Conservation (phyloP, 2,329 filamentous ascomycete genomes). For the Hansfordia pulvinata region DNA sequence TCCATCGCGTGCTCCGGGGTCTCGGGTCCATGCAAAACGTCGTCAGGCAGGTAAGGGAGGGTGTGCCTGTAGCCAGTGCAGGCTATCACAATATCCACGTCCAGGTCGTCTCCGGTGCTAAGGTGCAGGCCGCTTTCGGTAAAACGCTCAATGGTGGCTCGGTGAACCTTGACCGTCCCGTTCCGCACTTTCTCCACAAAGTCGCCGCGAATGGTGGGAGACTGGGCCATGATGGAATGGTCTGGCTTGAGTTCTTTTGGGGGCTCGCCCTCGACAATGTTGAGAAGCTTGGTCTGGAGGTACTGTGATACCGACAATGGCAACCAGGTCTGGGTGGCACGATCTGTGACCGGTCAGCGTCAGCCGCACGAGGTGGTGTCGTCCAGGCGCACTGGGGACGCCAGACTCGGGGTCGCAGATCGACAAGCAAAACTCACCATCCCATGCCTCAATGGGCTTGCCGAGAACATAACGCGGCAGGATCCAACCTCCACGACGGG, state of each 20-base stretch:
- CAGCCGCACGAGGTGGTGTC: too few species aligned
- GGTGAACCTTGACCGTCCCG: conserved; percentile 17
- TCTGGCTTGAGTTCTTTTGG: conserved; percentile 17
- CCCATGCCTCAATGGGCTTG: conserved; percentile 19
- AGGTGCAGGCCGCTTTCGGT: conserved; percentile 14
- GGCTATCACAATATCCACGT: conserved; percentile 8
- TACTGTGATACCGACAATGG: conserved; percentile 13
- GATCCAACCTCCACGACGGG: conserved; percentile 22
- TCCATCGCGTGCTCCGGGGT: conserved; percentile 13
- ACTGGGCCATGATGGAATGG: conserved; percentile 20
- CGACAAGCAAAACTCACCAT: conserved; percentile 14
- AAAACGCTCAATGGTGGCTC: conserved; percentile 15
- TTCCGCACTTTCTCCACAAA: conserved; percentile 19
- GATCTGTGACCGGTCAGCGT: too few species aligned
- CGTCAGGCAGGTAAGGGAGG: conserved; percentile 13
- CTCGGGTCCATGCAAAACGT: conserved; percentile 8
- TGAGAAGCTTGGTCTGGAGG: conserved; percentile 16
- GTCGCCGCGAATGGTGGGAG: conserved; percentile 18
- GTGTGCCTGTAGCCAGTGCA: conserved; percentile 4
- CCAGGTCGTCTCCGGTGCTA: conserved; percentile 12
- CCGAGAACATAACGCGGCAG: conserved; percentile 22
- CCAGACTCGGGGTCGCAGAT: too few species aligned
- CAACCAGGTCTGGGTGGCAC: conserved; percentile 15
- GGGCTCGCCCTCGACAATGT: conserved; percentile 15
- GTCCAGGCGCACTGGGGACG: too few species aligned